Base-by-base conservation (phyloP, 805 yeast genomes). In the Metschnikowia henanensis region DNA sequence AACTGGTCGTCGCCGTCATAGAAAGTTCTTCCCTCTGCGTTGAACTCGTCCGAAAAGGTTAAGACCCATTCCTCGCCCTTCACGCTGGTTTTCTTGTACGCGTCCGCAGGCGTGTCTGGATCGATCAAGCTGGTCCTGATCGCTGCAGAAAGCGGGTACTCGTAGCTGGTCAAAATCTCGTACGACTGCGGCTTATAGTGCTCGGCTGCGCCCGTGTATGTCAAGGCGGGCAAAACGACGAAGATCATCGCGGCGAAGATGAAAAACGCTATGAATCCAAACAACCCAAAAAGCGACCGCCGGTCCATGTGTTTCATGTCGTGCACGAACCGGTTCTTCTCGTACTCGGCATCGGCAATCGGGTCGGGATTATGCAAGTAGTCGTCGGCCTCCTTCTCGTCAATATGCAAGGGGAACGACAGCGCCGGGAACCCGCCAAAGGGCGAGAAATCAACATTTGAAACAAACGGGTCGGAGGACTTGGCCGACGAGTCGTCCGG, bases 371-470 rank as follows among this genome's bases (percentile, higher is more conserved):
- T 94, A 66, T 92, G 98, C 52, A 94, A 63, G 60, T 88, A 91
- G 65, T 92, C 99, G 68, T 92, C 99, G 8, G 87, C 84, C 65
- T 92, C 99, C 65, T 88, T 88, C 55, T 92, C 98, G 47, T 92
- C 97, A 51, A 94, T 81, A 55, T 79, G 84, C 45, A 92, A 70
- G 1, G 99, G 99, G 70, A 92, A 92, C 4, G 89, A 82, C 15
- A 90, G 75, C 7, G 96, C 95, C 0, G 99, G 98, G 64, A 87
- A 92, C 13, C 98, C 98, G 39, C 98, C 99, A 68, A 92, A 92
- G 3, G 98, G 99, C 37, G 87, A 80, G 52, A 83, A 82, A 57
- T 85, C 94, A 18, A 65, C 56, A 17, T 82, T 76, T 56, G 75
- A 82, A 15, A 60, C 53, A 36, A 68, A 64, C 6, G 71, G 70